These are phyloP conservation scores for Hypoxylon cercidicola DNA, from an alignment of 495 filamentous ascomycete species.

Conservation along the genomic window DNA sequence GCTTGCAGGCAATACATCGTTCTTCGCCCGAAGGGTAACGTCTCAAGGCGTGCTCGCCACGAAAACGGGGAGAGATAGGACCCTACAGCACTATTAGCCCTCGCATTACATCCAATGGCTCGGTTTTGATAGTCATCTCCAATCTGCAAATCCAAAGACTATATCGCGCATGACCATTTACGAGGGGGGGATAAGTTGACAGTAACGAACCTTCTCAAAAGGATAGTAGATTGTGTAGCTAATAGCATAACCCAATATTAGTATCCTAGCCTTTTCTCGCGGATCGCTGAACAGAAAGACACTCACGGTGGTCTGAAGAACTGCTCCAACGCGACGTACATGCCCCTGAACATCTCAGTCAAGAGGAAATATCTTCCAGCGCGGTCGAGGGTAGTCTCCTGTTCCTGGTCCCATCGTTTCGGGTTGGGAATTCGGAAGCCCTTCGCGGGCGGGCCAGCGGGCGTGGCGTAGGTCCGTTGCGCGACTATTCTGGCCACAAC, in stretches of 20 bases:
- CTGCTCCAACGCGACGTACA: slow-evolving; percentile 98
- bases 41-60: slow-evolving; percentile 94
- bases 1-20: slow-evolving; percentile 98
- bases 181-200: background rate
- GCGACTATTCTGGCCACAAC: slow-evolving; percentile 44
- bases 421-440: slow-evolving; percentile 77
- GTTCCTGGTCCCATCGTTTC: slow-evolving; percentile 74
- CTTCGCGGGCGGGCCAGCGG: slow-evolving; percentile 77
- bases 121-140: background rate
- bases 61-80: slow-evolving; percentile 96
- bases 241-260: slow-evolving; percentile 12
- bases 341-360: slow-evolving; percentile 94
- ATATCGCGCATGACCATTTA: slow-evolving; percentile 26
- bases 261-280: background rate
- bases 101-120: background rate
- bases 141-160: background rate
- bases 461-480: slow-evolving; percentile 75
- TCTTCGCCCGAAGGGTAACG: slow-evolving; percentile 97
- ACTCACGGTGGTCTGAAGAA: slow-evolving; percentile 97
- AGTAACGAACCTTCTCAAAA: slow-evolving; percentile 81
- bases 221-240: slow-evolving; percentile 99
- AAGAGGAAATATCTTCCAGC: slow-evolving; percentile 92
- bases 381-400: slow-evolving; percentile 78
- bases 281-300: background rate
- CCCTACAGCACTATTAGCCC: slow-evolving; percentile 59